Conservation (phyloP, 306 rosid species). For the Inga laurina region DNA sequence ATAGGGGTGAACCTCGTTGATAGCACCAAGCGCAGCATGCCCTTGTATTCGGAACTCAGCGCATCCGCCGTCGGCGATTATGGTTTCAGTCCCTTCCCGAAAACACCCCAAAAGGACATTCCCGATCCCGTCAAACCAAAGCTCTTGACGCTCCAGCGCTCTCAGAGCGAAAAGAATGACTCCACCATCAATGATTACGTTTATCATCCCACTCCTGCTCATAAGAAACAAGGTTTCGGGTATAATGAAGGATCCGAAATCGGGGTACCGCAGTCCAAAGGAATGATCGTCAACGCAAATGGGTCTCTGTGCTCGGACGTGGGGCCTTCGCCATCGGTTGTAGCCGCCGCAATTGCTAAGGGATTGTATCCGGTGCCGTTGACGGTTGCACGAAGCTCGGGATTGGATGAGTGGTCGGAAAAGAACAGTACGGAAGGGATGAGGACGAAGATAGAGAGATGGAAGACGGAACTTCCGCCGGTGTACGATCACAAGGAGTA, state of each 20-base stretch:
- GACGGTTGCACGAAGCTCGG: constrained; percentile 29
- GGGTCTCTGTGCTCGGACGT: constrained; percentile 60
- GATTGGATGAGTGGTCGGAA: constrained; percentile 61
- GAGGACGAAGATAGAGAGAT: constrained; percentile 68
- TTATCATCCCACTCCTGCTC: constrained; percentile 2
- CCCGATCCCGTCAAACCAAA: neutral
- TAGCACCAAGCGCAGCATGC: constrained; percentile 67
- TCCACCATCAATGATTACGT: constrained; percentile 27
- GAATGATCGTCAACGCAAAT: constrained; percentile 21
- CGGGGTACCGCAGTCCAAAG: neutral
- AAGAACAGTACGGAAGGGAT: constrained; percentile 53
- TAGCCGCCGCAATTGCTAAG: constrained; percentile 69
- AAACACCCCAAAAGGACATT: neutral
- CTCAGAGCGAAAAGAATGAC: constrained; percentile 44
- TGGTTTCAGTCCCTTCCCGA: constrained; percentile 19
- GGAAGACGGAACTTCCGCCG: constrained; percentile 70
- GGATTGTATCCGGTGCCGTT: constrained; percentile 47
- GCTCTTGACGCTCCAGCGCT: constrained; percentile 36
- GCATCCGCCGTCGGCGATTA: constrained; percentile 44
- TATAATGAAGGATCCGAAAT: constrained; percentile 30
- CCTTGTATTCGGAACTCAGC: constrained; percentile 62
- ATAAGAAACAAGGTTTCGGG: neutral
- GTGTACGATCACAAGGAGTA: constrained; percentile 35
- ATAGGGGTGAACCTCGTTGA: constrained; percentile 56
- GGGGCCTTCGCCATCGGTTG: constrained; percentile 76